These are phyloP conservation scores for Fomitopsis serialis DNA, from an alignment of 768 basidiomycete species.

Conservation along the genomic window DNA sequence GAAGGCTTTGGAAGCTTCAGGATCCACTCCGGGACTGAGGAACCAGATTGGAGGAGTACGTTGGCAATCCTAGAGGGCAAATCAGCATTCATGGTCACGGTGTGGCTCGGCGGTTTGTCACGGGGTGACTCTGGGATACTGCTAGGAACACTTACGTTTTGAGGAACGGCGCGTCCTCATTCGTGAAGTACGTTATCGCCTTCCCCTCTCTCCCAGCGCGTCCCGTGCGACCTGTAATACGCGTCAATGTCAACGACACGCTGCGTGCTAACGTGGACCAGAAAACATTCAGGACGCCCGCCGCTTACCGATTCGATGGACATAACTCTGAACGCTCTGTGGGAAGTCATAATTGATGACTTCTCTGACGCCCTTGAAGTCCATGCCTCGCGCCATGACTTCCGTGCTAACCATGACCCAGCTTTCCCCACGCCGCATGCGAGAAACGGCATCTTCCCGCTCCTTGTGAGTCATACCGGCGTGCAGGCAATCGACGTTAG, in stretches of 20 bases:
- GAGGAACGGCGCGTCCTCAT: conserved; percentile 87
- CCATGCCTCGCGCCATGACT: conserved; percentile 97
- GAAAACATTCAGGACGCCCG: not conserved
- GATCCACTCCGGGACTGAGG: conserved; percentile 91
- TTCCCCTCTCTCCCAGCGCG: conserved; percentile 89
- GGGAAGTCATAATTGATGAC: conserved; percentile 99
- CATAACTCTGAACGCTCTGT: conserved; percentile 89
- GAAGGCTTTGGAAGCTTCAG: conserved; percentile 90
- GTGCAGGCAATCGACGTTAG: conserved; percentile 86
- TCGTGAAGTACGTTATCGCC: conserved; percentile 93
- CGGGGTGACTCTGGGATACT: not conserved
- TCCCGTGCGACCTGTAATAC: conserved; percentile 76
- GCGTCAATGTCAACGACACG: conserved; percentile 2
- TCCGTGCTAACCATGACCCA: conserved; percentile 98
- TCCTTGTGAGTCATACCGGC: conserved; percentile 86
- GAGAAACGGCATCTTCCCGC: conserved; percentile 76
- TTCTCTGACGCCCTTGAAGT: conserved; percentile 90
- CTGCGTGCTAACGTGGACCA: not conserved
- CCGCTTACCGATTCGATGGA: conserved; percentile 83
- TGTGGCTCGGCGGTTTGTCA: not conserved
- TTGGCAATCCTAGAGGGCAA: conserved; percentile 83
- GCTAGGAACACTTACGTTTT: conserved; percentile 57
- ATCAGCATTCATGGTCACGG: not conserved
- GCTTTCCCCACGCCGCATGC: conserved; percentile 85
- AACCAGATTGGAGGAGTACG: conserved; percentile 90